Evolutionary conservation across 441 rosid genomes (phyloP).

Genomic region (Erodium texanum): DNA sequence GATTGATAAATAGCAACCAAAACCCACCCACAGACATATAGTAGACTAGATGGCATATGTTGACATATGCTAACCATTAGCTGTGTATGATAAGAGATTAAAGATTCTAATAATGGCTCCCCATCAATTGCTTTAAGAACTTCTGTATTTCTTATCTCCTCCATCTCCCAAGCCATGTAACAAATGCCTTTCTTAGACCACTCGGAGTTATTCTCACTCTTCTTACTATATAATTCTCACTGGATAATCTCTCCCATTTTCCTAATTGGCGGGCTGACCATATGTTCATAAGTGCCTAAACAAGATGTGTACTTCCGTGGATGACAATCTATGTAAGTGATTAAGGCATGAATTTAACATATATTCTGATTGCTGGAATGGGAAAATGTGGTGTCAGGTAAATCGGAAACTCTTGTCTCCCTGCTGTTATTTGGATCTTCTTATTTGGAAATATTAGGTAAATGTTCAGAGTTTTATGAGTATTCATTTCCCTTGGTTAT

Average conservation of each 20-base stretch:
- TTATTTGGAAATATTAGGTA: neutral
- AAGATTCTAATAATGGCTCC: too few species aligned
- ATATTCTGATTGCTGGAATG: neutral
- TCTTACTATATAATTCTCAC: neutral
- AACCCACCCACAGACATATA: neutral
- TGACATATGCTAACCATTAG: neutral
- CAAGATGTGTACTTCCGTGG: too few species aligned
- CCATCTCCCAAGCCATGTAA: neutral
- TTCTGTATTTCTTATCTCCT: neutral
- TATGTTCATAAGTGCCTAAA: neutral
- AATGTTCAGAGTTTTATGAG: neutral
- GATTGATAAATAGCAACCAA: constrained; percentile 2
- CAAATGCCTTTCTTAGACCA: neutral
- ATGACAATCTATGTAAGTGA: neutral
- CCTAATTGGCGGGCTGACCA: neutral
- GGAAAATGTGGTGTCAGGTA: neutral
- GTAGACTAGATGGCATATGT: neutral
- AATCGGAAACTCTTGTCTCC: neutral
- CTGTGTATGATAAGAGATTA: neutral
- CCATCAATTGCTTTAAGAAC: neutral
- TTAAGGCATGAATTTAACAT: neutral
- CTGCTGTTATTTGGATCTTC: neutral
- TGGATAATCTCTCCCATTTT: neutral
- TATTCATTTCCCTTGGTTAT: neutral
- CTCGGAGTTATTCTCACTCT: neutral